Base-by-base conservation (phyloP, 2,329 filamentous ascomycete genomes). In the Xylaria sp. region DNA sequence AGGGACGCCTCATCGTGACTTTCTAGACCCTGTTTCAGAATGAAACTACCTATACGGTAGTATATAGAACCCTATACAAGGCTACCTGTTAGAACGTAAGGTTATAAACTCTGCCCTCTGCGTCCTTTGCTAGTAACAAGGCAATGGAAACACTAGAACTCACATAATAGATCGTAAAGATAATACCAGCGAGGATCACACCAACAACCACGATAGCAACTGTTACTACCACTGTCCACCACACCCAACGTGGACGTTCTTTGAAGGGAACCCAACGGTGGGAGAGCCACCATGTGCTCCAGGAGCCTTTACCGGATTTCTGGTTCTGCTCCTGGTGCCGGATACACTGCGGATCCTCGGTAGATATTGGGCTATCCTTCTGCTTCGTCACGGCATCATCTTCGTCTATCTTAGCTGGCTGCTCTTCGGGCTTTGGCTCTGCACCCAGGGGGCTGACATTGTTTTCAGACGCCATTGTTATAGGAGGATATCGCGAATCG, bases 201-300 rank as follows among this genome's bases (percentile, higher is more conserved):
- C 33, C 31, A 29, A 61, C 1, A 9, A 62, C 33, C 17, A 38
- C 2, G 3, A 61, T 25, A n/a, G 39, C 15, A 36, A 67, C 59
- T 15, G 36, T 38, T 36, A 54, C n/a, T 13, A 56, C 10, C 22
- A 59, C 45, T 33, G 31, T 15, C 64, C 60, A 65, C 36, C 56
- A 61, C 53, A 67, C 53, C 67, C 55, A 67, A 47, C 45, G 55
- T 31, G 60, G 64, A 15, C 31, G 61, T 31, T 65, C 47, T 44
- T 62, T 33, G 49, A 69, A 55, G 17, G 38, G 27, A 15, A 56
- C 63, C 67, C 61, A 65, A 20, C 22, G 38, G n/a, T 60, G 58
- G 10, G 22, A 22, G 13, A 17, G 13, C 5, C 33, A 61, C 56
- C 60, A 47, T 11, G 45, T 6, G 27, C 22, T 36, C 56, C 67